Base-by-base conservation (phyloP, 345 rosid genomes). In the Microcos paniculata region DNA sequence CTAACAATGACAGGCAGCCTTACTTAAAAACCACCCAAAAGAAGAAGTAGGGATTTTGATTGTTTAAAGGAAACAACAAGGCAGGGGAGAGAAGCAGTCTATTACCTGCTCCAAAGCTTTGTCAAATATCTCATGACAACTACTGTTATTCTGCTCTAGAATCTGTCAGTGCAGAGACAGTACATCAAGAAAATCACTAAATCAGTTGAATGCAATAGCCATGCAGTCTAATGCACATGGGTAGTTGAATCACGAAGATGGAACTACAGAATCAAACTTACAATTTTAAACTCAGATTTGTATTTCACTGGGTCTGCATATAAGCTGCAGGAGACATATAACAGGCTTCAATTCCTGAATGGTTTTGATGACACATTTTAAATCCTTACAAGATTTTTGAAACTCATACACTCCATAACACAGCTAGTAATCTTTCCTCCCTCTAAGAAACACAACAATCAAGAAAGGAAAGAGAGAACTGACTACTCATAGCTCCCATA, bases 401-500 rank as follows among this genome's bases (percentile, higher is more conserved):
- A 69, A 31, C n/a, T 28, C 5, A 13, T 55, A 30, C 46, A 42
- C 57, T 70, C 18, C 24, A 65, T 31, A 62, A 69, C 8, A 48
- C n/a, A 30, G 45, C 26, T 19, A 9, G 26, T 28, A 63, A 40
- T 38, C 69, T 38, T 48, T 57, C 21, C 21, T 46, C 40, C 14
- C 52, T 24, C 75, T 13, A 35, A 61, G 70, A 33, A 73, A 26
- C 14, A 24, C 13, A 72, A 64, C 4, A 42, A 16, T 43, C 52
- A 38, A 78, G 49, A 21, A 38, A 38, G 38, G 73, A 75, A 77
- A 77, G n/a, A 62, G 76, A 62, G 40, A 40, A 84, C 91, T 75
- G 11, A 84, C 91, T 83, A 80, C 76, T 83, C 68, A 74, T 83
- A 80, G 82, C 89, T 83, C 75, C 92, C 92, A 66, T 86, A 87